These are phyloP conservation scores for Ploettnerulaceae sp. DNA, from an alignment of 2,329 filamentous ascomycete genomes.

Conservation along the genomic window DNA sequence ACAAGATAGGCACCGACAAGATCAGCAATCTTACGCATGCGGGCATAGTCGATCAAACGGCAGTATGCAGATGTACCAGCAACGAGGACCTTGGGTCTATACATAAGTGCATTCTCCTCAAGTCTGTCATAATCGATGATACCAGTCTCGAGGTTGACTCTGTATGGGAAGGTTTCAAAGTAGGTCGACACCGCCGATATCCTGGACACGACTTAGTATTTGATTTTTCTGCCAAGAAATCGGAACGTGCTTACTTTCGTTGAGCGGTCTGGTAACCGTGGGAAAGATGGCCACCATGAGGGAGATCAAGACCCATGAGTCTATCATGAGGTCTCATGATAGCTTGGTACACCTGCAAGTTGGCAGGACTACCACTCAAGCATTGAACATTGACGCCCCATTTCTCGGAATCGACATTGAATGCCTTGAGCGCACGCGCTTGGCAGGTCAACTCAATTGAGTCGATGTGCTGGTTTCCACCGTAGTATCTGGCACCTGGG, in stretches of 20 bases:
- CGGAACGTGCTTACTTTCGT: slow-evolving; percentile 62
- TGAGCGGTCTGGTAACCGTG: slow-evolving; percentile 97
- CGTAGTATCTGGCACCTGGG: slow-evolving; percentile 97
- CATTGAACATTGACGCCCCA: slow-evolving; percentile 99
- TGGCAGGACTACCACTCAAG: slow-evolving; percentile 87
- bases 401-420: slow-evolving; percentile 78
- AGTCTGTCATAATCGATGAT: slow-evolving; percentile 96
- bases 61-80: slow-evolving; percentile 98
- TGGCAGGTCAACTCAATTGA: slow-evolving; percentile 94
- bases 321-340: slow-evolving; percentile 94
- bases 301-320: slow-evolving; percentile 95
- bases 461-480: slow-evolving; percentile 98
- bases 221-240: not conserved
- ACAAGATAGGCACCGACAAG: slow-evolving; percentile 90
- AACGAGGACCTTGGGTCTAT: slow-evolving; percentile 92
- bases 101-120: slow-evolving; percentile 83
- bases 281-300: slow-evolving; percentile 91
- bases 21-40: slow-evolving; percentile 95
- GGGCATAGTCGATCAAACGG: slow-evolving; percentile 91
- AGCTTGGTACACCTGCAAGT: slow-evolving; percentile 96
- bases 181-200: slow-evolving; percentile 98
- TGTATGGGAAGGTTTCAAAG: slow-evolving; percentile 98
- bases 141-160: slow-evolving; percentile 81
- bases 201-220: slow-evolving; percentile 33
- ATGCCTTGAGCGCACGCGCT: slow-evolving; percentile 84